Percentiles rank a stretch among this genome's conserved stretches.
Evolutionary conservation across 331 rosid species (phyloP).

Genomic region (Acacia concinna): DNA sequence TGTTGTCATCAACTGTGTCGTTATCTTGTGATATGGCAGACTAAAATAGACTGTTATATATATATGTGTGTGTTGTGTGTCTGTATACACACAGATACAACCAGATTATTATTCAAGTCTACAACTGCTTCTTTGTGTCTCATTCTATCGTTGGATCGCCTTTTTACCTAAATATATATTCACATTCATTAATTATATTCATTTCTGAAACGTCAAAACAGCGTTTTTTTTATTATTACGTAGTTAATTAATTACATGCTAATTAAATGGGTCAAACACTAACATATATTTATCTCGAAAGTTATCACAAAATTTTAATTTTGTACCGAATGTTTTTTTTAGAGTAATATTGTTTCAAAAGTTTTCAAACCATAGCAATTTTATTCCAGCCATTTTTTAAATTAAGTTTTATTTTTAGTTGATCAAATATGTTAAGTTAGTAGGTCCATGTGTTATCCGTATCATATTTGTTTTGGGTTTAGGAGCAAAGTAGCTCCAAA

Average conservation of each 20-base stretch:
- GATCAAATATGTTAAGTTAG: too few species aligned
- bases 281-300: too few species aligned
- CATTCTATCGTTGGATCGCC: slow-evolving; percentile 36
- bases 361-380: too few species aligned
- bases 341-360: too few species aligned
- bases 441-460: too few species aligned
- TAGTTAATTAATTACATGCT: not conserved
- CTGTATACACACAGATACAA: too few species aligned
- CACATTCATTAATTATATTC: slow-evolving; percentile 18
- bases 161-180: slow-evolving; percentile 33
- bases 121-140: slow-evolving; percentile 49
- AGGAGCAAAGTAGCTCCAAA: too few species aligned
- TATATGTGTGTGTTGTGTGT: not conserved
- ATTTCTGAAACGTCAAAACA: slow-evolving; percentile 26
- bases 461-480: too few species aligned
- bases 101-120: slow-evolving; percentile 21
- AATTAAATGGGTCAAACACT: not conserved
- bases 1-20: slow-evolving; percentile 54
- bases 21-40: slow-evolving; percentile 40
- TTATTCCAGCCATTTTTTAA: too few species aligned
- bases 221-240: slow-evolving; percentile 25
- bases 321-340: too few species aligned
- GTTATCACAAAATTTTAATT: too few species aligned
- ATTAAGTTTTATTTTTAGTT: too few species aligned
- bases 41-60: not conserved